Evolutionary conservation across 331 rosid species (phyloP).

Genomic region (Rosa hybrid): DNA sequence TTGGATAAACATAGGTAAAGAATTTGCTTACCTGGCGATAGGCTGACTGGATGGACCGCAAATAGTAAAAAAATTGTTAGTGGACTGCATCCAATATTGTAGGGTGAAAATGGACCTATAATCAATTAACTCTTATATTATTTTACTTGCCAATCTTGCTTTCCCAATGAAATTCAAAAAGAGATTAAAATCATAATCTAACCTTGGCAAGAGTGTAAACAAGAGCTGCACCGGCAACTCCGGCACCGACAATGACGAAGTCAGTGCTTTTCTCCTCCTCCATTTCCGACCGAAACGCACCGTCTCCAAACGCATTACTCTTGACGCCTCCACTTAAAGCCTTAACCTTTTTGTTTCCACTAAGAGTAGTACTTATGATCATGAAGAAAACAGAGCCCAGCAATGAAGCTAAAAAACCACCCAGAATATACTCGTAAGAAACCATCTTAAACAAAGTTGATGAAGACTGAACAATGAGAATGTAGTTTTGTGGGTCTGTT

Average conservation of each 20-base stretch:
- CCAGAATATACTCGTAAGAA: slow-evolving; percentile 35
- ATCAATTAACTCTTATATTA: too few relatives aligned
- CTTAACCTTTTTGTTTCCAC: slow-evolving; percentile 28
- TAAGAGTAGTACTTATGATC: slow-evolving; percentile 6
- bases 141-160: too few relatives aligned
- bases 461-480: too few relatives aligned
- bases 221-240: slow-evolving; percentile 81
- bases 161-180: not conserved
- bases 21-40: too few relatives aligned
- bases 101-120: too few relatives aligned
- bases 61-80: too few relatives aligned
- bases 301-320: not conserved
- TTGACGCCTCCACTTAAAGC: not conserved
- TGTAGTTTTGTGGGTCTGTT: too few relatives aligned
- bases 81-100: too few relatives aligned
- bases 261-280: slow-evolving; percentile 21
- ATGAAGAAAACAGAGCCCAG: slow-evolving; percentile 36
- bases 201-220: slow-evolving; percentile 76
- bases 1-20: too few relatives aligned
- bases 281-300: slow-evolving; percentile 1
- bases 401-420: slow-evolving; percentile 41
- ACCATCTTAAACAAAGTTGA: slow-evolving; percentile 32
- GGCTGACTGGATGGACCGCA: too few relatives aligned
- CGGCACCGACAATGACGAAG: slow-evolving; percentile 65
- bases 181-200: not conserved